These are phyloP conservation scores for Eucalyptus cloeziana DNA, from an alignment of 345 rosid genomes.

Conservation along the genomic window DNA sequence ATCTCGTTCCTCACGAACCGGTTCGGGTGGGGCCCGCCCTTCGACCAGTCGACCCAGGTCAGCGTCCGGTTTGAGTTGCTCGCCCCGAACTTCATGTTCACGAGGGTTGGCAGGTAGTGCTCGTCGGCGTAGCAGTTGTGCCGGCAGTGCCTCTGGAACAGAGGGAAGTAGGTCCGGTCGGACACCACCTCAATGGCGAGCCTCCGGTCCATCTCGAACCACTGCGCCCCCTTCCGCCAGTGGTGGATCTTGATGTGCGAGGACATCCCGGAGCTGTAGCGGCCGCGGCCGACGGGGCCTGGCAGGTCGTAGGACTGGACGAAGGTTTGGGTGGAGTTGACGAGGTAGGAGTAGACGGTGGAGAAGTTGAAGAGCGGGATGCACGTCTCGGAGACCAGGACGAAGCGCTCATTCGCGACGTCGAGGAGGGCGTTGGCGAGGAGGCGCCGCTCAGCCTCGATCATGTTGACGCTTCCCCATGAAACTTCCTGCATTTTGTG, in stretches of 20 bases:
- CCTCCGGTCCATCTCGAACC: constrained; percentile 36
- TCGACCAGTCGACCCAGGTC: constrained; percentile 40
- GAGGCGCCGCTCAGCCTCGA: constrained; percentile 36
- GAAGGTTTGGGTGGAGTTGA: constrained; percentile 14
- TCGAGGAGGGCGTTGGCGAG: constrained; percentile 42
- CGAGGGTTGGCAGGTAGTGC: constrained; percentile 31
- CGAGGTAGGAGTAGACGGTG: constrained; percentile 22
- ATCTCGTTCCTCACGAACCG: constrained; percentile 13
- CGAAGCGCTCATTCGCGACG: constrained; percentile 26
- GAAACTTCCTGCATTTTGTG: constrained; percentile 9
- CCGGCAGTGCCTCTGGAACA: constrained; percentile 18
- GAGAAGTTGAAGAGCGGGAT: constrained; percentile 36
- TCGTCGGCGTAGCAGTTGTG: constrained; percentile 27
- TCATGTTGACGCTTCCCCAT: constrained; percentile 34
- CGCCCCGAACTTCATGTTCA: background rate
- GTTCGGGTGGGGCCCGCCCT: constrained; percentile 30
- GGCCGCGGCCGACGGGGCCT: constrained; percentile 20
- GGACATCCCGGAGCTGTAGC: constrained; percentile 8
- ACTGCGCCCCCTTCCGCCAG: constrained; percentile 42
- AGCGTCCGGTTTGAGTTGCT: constrained; percentile 21
- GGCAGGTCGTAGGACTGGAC: constrained; percentile 18
- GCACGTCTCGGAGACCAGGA: constrained; percentile 35
- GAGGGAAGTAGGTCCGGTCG: constrained; percentile 14
- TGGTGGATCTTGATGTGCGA: constrained; percentile 7
- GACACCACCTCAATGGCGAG: constrained; percentile 24